phyloP scores from a whole-genome alignment of 495 filamentous ascomycete species.

The Xylaria curta region DNA sequence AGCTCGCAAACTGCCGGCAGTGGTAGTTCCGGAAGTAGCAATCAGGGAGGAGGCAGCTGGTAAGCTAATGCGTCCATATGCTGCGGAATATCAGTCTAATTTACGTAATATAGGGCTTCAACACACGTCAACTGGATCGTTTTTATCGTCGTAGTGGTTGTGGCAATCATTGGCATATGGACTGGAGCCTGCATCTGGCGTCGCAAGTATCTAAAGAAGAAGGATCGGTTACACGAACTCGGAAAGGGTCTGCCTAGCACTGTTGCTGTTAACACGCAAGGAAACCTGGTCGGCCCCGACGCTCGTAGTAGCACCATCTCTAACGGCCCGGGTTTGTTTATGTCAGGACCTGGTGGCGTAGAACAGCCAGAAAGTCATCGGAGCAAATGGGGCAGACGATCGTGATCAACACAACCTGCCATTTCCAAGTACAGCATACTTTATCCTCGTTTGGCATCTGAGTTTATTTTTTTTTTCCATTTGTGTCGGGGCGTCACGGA shows the following conservation, averaged over 20 bases:
- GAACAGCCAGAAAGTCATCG: slow-evolving; percentile 34
- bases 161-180: slow-evolving; percentile 60
- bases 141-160: slow-evolving; percentile 59
- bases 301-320: slow-evolving; percentile 38
- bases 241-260: slow-evolving; percentile 44
- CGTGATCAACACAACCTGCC: neutral
- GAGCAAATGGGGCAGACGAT: slow-evolving; percentile 19
- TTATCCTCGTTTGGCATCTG: neutral
- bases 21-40: slow-evolving; percentile 25
- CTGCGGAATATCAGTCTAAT: neutral
- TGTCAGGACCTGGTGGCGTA: slow-evolving; percentile 35
- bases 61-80: slow-evolving; percentile 21
- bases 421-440: neutral
- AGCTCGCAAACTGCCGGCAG: slow-evolving; percentile 31
- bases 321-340: slow-evolving; percentile 35
- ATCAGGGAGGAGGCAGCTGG: slow-evolving; percentile 37
- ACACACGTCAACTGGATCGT: slow-evolving; percentile 63
- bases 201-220: slow-evolving; percentile 57
- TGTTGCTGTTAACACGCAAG: slow-evolving; percentile 39
- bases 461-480: neutral
- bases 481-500: slow-evolving; percentile 20
- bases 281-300: slow-evolving; percentile 41
- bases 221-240: slow-evolving; percentile 58
- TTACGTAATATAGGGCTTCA: slow-evolving; percentile 47
- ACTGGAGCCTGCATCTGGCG: slow-evolving; percentile 60